Evolutionary conservation across 495 filamentous ascomycete species (phyloP).

Genomic region (Hyphodiscus hymeniophilus): DNA sequence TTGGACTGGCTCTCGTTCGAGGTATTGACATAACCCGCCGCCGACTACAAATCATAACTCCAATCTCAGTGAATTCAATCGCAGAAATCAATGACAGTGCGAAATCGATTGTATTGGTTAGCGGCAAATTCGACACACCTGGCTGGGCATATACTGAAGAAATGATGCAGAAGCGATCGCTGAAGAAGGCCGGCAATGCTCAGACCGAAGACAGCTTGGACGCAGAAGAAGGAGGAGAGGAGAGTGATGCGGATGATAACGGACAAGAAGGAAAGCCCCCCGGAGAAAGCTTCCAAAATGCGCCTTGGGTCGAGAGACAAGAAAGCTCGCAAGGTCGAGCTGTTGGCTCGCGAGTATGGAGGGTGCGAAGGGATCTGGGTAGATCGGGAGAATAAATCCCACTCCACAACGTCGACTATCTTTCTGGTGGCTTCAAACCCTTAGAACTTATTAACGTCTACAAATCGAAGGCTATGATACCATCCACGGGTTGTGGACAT

Average conservation of each 20-base stretch:
- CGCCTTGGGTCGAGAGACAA: constrained; percentile 45
- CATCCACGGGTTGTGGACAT: too few species aligned
- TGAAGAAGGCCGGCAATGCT: constrained; percentile 14
- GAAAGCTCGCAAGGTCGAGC: constrained; percentile 38
- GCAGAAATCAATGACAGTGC: constrained; percentile 23
- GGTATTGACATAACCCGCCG: constrained; percentile 40
- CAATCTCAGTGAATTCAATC: constrained; percentile 29
- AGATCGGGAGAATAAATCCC: constrained; percentile 6
- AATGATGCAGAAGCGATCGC: constrained; percentile 21
- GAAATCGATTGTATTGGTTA: constrained; percentile 42
- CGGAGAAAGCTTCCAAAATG: constrained; percentile 15
- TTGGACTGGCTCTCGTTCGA: constrained; percentile 46
- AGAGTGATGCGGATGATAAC: neutral
- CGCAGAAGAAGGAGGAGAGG: constrained; percentile 13
- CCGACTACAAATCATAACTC: constrained; percentile 44
- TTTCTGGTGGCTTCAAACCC: too few species aligned
- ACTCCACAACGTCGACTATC: too few species aligned
- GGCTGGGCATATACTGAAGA: constrained; percentile 52
- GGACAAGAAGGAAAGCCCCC: neutral
- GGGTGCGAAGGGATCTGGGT: constrained; percentile 46
- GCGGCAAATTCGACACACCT: constrained; percentile 49
- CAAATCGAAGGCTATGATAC: too few species aligned
- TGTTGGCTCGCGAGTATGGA: constrained; percentile 43
- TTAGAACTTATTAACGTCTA: too few species aligned
- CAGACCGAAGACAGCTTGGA: constrained; percentile 15